Conservation (phyloP, 2,329 filamentous ascomycete genomes). For the Neurospora sp. region DNA sequence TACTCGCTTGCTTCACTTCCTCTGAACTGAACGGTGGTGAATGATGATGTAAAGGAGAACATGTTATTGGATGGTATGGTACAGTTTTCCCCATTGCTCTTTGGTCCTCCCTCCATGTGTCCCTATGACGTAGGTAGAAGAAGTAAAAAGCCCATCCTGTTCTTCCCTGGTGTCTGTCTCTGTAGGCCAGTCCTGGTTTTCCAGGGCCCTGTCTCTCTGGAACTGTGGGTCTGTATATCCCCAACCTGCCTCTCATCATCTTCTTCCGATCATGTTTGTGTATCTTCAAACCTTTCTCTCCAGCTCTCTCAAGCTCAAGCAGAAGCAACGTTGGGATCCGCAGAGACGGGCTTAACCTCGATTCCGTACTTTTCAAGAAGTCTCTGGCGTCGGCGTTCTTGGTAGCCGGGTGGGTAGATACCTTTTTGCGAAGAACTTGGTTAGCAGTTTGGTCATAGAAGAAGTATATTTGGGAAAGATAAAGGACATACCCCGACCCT, state of each 20-base stretch:
- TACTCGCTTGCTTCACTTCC: no score
- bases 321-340: constrained; percentile 27
- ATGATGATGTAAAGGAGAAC: not conserved
- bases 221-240: not conserved
- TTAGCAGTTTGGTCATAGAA: not conserved
- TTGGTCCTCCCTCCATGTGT: not conserved
- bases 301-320: not conserved
- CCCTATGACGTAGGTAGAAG: not conserved
- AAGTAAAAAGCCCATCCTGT: not conserved
- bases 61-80: not conserved
- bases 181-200: not conserved
- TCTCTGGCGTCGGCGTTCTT: constrained; percentile 70
- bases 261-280: not conserved
- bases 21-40: not conserved
- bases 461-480: no score
- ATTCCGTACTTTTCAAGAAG: constrained; percentile 83
- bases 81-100: not conserved
- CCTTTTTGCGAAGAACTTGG: constrained; percentile 36
- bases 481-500: constrained; percentile 56
- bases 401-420: constrained; percentile 71
- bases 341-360: constrained; percentile 61
- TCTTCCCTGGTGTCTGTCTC: not conserved
- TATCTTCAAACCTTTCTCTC: not conserved
- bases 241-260: not conserved
- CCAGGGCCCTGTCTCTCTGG: not conserved